Evolutionary conservation across 352 stramenopile species (phyloP).

Genomic region (Phytophthora hibernalis): DNA sequence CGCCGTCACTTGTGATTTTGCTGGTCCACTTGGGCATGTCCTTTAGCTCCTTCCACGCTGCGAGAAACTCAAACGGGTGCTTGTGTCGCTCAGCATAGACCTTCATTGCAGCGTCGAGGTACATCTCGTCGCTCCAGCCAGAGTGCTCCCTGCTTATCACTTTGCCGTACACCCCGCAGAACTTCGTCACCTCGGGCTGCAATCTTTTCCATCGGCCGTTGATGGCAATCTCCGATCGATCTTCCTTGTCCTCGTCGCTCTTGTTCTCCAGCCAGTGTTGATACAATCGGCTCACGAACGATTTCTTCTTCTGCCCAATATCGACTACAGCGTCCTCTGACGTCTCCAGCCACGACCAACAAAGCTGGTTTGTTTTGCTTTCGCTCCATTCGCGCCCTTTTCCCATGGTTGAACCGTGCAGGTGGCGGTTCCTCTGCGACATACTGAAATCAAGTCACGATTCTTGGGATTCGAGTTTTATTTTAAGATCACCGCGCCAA

Average conservation of each 20-base stretch:
- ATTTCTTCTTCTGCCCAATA: slow-evolving; percentile 16
- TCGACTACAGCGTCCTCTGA: slow-evolving; percentile 5
- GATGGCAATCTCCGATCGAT: background rate
- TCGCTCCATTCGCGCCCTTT: slow-evolving; percentile 12
- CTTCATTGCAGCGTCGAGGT: slow-evolving; percentile 1
- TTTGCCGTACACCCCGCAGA: slow-evolving; percentile 6
- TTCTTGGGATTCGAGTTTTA: too few species aligned
- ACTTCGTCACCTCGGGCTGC: slow-evolving; percentile 13
- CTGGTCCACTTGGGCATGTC: slow-evolving; percentile 14
- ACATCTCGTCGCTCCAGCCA: slow-evolving; percentile 19
- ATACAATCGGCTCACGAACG: slow-evolving; percentile 1
- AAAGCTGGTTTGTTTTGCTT: slow-evolving; percentile 8
- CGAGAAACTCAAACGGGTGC: slow-evolving; percentile 19
- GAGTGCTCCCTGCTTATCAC: slow-evolving; percentile 12
- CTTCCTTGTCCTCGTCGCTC: background rate
- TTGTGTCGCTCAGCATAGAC: slow-evolving; percentile 13
- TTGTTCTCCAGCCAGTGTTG: slow-evolving; percentile 5
- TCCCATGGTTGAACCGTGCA: slow-evolving; percentile 1
- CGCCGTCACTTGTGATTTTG: background rate
- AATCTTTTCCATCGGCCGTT: slow-evolving; percentile 10
- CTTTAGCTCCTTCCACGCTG: slow-evolving; percentile 19
- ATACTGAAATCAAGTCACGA: too few species aligned
- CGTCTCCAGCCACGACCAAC: slow-evolving; percentile 3
- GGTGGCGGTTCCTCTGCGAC: background rate
- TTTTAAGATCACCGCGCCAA: too few species aligned